Evolutionary conservation across 2,329 filamentous ascomycete species (phyloP).

Genomic region (Apiospora marii): DNA sequence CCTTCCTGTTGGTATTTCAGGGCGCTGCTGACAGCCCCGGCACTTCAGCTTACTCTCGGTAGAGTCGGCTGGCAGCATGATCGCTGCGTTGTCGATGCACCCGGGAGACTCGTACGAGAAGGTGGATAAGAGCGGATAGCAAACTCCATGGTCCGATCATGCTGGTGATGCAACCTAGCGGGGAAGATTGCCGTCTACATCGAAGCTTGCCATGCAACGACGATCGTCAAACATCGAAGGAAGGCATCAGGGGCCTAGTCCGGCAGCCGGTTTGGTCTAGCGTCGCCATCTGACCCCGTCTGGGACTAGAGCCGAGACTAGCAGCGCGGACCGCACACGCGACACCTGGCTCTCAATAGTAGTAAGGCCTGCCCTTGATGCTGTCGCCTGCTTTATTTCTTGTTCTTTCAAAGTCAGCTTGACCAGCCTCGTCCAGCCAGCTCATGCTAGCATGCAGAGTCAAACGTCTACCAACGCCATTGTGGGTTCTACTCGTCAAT

Average conservation of each 20-base stretch:
- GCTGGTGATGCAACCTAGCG: neutral
- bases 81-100: neutral
- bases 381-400: neutral
- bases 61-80: neutral
- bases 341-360: neutral
- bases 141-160: neutral
- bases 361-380: neutral
- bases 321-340: neutral
- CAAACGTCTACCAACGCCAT: neutral
- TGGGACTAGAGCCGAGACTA: neutral
- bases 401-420: neutral
- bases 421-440: neutral
- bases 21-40: no score
- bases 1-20: neutral
- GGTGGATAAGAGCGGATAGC: neutral
- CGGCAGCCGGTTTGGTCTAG: neutral
- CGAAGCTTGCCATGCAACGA: neutral
- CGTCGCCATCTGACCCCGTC: neutral
- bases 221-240: slow-evolving; percentile 12
- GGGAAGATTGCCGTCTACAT: neutral
- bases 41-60: no score
- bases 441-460: neutral
- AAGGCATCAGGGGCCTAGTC: slow-evolving; percentile 2
- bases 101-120: neutral
- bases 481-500: neutral